phyloP scores from a whole-genome alignment of 2,329 filamentous ascomycete genomes.

The Exophiala oligosperma region DNA sequence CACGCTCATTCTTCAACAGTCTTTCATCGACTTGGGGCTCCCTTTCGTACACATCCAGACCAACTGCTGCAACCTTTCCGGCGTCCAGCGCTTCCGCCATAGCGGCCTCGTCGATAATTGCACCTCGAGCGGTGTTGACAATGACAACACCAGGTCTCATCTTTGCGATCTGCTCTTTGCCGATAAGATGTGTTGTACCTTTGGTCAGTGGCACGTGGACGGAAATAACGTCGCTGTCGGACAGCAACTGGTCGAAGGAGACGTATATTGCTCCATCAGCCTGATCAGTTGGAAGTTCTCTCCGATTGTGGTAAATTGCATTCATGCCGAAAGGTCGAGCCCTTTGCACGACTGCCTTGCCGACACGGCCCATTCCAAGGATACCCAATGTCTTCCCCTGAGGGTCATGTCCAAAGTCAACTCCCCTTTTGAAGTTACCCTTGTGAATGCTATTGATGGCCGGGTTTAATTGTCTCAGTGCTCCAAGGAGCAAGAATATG shows the following conservation, averaged over 20 bases:
- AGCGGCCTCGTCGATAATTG: conserved; percentile 77
- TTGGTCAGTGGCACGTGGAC: conserved; percentile 81
- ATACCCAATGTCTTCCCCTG: conserved; percentile 77
- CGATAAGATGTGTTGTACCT: conserved; percentile 58
- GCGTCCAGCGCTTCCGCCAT: conserved; percentile 70
- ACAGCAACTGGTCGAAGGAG: conserved; percentile 70
- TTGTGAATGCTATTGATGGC: conserved; percentile 55
- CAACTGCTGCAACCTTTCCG: conserved; percentile 69
- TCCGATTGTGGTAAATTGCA: conserved; percentile 31
- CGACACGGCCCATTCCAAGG: conserved; percentile 83
- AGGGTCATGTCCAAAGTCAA: conserved; percentile 70
- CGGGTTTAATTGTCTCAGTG: conserved; percentile 64
- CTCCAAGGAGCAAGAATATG: conserved; percentile 49
- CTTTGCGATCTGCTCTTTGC: conserved; percentile 65
- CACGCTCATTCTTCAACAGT: conserved; percentile 68
- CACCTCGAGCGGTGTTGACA: conserved; percentile 79
- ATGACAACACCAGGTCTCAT: conserved; percentile 79
- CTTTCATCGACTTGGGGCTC: conserved; percentile 76
- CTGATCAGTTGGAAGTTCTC: conserved; percentile 22
- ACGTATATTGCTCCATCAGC: conserved; percentile 64
- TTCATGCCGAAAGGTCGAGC: conserved; percentile 31
- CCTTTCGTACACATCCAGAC: conserved; percentile 79
- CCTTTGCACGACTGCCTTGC: conserved; percentile 65
- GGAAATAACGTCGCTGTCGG: conserved; percentile 72
- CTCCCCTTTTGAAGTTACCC: conserved; percentile 65